A percentile compares a stretch with the other conserved stretches of the same genome.
These are phyloP conservation scores for Yarrowia alimentaria DNA, from an alignment of 805 yeast genomes.

Conservation along the genomic window DNA sequence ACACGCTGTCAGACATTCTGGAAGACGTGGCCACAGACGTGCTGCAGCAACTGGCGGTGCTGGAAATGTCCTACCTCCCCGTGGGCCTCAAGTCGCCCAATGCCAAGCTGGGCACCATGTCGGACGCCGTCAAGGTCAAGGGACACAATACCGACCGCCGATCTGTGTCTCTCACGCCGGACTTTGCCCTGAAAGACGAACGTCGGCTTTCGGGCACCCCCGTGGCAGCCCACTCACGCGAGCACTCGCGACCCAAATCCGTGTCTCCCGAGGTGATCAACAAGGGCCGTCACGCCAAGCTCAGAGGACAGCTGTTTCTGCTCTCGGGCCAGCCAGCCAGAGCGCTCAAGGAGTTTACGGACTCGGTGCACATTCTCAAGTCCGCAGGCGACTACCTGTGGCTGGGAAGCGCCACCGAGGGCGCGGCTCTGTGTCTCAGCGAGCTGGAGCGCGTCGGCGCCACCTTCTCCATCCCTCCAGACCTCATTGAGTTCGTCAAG, in stretches of 20 bases:
- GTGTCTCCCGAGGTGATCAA: constrained; percentile 12
- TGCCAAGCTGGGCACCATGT: constrained; percentile 39
- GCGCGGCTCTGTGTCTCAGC: constrained; percentile 64
- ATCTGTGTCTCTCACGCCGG: constrained; percentile 1
- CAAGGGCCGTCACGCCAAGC: constrained; percentile 25
- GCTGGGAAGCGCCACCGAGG: constrained; percentile 87
- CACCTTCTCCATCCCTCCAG: constrained; percentile 1
- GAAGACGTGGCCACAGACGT: constrained; percentile 1
- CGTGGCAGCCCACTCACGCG: too few species aligned
- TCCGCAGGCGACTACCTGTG: constrained; percentile 74
- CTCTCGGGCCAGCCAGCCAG: constrained; percentile 75
- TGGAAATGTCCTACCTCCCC: constrained; percentile 13
- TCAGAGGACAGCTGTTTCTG: constrained; percentile 47
- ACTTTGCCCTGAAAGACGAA: constrained; percentile 8
- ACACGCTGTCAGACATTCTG: constrained; percentile 3
- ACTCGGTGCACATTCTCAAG: constrained; percentile 60
- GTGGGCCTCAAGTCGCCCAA: constrained; percentile 13
- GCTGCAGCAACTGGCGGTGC: constrained; percentile 4
- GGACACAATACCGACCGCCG: not conserved
- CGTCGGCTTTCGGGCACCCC: not conserved
- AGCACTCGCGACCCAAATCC: not conserved
- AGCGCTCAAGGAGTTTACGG: constrained; percentile 72
- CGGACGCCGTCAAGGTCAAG: constrained; percentile 12
- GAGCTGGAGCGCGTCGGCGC: constrained; percentile 41
- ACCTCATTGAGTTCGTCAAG: not conserved